Evolutionary conservation across 2,329 filamentous ascomycete genomes (phyloP).

Genomic region (Penicillium sp.): DNA sequence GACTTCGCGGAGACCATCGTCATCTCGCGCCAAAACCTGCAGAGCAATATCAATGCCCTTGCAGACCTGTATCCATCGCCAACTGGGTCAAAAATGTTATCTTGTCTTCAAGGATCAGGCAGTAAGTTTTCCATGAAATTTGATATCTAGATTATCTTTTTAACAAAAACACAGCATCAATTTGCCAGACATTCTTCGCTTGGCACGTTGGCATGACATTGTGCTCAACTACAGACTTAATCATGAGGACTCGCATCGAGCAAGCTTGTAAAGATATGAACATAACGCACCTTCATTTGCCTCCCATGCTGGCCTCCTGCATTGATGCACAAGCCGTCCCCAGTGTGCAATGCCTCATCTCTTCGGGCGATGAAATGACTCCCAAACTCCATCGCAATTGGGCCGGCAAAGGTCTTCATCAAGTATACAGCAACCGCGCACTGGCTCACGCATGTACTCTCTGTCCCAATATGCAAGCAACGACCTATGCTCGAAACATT

Average conservation of each 20-base stretch:
- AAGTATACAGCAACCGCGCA: conserved; percentile 49
- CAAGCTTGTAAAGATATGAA: conserved; percentile 59
- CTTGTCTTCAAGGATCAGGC: conserved; percentile 81
- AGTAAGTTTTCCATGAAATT: conserved; percentile 30
- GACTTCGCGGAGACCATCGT: conserved; percentile 65
- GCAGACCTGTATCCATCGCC: conserved; percentile 62
- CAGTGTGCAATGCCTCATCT: conserved; percentile 70
- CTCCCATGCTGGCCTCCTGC: conserved; percentile 78
- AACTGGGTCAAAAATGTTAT: conserved; percentile 61
- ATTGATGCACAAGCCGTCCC: conserved; percentile 67
- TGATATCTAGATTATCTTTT: not conserved
- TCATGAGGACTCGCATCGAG: conserved; percentile 70
- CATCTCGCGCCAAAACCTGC: conserved; percentile 71
- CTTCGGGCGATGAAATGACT: conserved; percentile 76
- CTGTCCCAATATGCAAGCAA: conserved; percentile 55
- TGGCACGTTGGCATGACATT: conserved; percentile 77
- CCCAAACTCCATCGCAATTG: conserved; percentile 67
- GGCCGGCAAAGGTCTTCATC: conserved; percentile 65
- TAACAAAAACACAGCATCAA: conserved; percentile 58
- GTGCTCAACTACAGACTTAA: conserved; percentile 71
- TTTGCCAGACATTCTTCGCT: conserved; percentile 86
- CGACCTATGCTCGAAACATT: conserved; percentile 69
- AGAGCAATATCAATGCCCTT: conserved; percentile 70
- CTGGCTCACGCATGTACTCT: conserved; percentile 75
- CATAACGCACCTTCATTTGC: conserved; percentile 79